A percentile compares a stretch with the other conserved stretches of the same genome.
Evolutionary conservation across 805 yeast species (phyloP).

Genomic region (Hanseniaspora hatyaiensis): DNA sequence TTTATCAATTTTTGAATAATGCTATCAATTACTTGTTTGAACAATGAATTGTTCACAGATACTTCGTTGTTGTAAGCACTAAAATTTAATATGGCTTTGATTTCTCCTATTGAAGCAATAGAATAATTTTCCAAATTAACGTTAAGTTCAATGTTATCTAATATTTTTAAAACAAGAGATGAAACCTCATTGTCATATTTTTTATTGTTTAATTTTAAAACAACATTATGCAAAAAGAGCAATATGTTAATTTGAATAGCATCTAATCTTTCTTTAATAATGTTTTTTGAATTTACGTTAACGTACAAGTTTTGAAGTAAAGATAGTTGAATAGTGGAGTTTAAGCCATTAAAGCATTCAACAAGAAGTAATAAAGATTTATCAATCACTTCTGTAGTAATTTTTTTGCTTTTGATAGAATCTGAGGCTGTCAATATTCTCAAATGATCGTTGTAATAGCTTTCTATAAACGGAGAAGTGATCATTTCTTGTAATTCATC

Average conservation of each 20-base stretch:
- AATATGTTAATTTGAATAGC: slow-evolving; percentile 54
- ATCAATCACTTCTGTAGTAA: slow-evolving; percentile 7
- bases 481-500: slow-evolving; percentile 21
- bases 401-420: not conserved
- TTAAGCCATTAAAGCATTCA: slow-evolving; percentile 54
- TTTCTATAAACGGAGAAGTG: slow-evolving; percentile 32
- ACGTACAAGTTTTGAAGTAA: slow-evolving; percentile 69
- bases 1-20: not conserved
- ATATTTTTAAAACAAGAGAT: not conserved
- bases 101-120: not conserved
- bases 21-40: not conserved
- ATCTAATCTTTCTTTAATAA: slow-evolving; percentile 28
- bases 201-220: not conserved
- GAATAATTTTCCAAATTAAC: not conserved
- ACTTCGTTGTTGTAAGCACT: not conserved
- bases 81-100: not conserved
- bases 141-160: not conserved
- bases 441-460: slow-evolving; percentile 35
- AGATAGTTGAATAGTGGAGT: slow-evolving; percentile 73
- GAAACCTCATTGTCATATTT: not conserved
- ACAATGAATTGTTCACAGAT: not conserved
- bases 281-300: slow-evolving; percentile 35
- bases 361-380: slow-evolving; percentile 39
- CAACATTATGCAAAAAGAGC: slow-evolving; percentile 50
- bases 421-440: slow-evolving; percentile 23